phyloP scores from a whole-genome alignment of 2,329 filamentous ascomycete species.

The Aspergillus sp. region DNA sequence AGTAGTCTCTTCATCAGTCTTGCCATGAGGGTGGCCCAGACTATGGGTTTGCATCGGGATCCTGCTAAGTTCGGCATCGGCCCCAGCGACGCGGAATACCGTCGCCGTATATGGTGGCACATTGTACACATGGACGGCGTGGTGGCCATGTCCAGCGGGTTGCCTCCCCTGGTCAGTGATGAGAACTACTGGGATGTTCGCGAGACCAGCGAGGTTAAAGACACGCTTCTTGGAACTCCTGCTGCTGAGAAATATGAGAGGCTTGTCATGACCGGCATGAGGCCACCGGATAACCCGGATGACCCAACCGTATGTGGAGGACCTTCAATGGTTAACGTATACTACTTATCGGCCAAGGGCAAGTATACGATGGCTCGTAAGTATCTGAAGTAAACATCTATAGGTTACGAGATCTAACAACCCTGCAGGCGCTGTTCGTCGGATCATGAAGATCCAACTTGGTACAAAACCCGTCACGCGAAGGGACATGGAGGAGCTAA shows the following conservation, averaged over 20 bases:
- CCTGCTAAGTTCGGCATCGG: slow-evolving; percentile 50
- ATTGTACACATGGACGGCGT: slow-evolving; percentile 52
- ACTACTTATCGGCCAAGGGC: slow-evolving; percentile 46
- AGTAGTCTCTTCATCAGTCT: slow-evolving; percentile 52
- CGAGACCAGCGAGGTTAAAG: slow-evolving; percentile 50
- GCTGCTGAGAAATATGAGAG: slow-evolving; percentile 41
- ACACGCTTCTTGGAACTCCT: slow-evolving; percentile 43
- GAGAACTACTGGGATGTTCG: slow-evolving; percentile 53
- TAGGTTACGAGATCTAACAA: not conserved
- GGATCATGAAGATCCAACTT: slow-evolving; percentile 47
- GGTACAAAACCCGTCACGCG: slow-evolving; percentile 47
- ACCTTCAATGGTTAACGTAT: slow-evolving; percentile 45
- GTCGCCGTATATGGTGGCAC: slow-evolving; percentile 52
- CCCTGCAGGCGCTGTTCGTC: slow-evolving; percentile 42
- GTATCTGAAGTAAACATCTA: slow-evolving; percentile 15
- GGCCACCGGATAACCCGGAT: slow-evolving; percentile 44
- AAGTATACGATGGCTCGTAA: slow-evolving; percentile 50
- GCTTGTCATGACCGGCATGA: slow-evolving; percentile 33
- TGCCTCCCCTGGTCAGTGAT: slow-evolving; percentile 50
- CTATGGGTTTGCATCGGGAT: slow-evolving; percentile 52
- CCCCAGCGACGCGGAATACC: slow-evolving; percentile 47
- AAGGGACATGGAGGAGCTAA: slow-evolving; percentile 47
- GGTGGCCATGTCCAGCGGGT: slow-evolving; percentile 52
- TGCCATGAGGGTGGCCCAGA: slow-evolving; percentile 50
- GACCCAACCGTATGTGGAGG: slow-evolving; percentile 44